Evolutionary conservation across 2,329 filamentous ascomycete genomes (phyloP).

Genomic region (Plenodomus biglobosus): DNA sequence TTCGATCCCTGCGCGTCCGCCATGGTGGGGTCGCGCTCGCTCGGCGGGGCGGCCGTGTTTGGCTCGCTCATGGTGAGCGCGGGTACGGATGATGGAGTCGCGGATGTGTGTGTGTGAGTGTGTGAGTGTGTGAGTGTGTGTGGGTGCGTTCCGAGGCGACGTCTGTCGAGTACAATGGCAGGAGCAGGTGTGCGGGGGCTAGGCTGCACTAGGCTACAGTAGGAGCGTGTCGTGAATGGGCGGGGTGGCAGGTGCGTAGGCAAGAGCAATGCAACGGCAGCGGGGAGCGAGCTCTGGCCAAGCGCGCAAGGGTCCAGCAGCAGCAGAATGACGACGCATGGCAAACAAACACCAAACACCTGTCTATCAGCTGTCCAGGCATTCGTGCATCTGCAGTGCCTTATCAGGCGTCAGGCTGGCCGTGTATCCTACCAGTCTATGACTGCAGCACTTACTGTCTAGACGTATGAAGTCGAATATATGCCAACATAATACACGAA

Average conservation of each 20-base stretch:
- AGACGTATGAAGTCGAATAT: too few relatives aligned
- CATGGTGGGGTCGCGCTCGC: constrained; percentile 29
- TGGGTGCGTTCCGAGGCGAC: neutral
- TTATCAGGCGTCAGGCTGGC: too few relatives aligned
- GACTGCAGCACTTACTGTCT: too few relatives aligned
- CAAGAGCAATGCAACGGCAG: too few relatives aligned
- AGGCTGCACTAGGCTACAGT: neutral
- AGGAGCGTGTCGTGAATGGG: constrained; percentile 6
- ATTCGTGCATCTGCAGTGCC: too few relatives aligned
- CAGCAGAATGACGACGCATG: constrained; percentile 15
- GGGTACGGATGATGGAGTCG: too few relatives aligned
- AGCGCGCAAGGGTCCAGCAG: constrained; percentile 18
- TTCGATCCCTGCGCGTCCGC: constrained; percentile 16
- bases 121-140: neutral
- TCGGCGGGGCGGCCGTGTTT: constrained; percentile 32
- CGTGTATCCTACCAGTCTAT: too few relatives aligned
- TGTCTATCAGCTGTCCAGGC: too few relatives aligned
- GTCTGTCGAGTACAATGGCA: too few relatives aligned
- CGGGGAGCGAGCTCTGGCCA: constrained; percentile 13
- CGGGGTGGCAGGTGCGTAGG: neutral
- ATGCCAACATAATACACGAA: too few relatives aligned
- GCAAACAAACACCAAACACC: too few relatives aligned
- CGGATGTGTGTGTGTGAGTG: neutral
- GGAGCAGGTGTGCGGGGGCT: neutral
- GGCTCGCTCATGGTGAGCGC: constrained; percentile 25